These are phyloP conservation scores for Juglanconis oblonga DNA, from an alignment of 2,329 filamentous ascomycete species.

Conservation along the genomic window DNA sequence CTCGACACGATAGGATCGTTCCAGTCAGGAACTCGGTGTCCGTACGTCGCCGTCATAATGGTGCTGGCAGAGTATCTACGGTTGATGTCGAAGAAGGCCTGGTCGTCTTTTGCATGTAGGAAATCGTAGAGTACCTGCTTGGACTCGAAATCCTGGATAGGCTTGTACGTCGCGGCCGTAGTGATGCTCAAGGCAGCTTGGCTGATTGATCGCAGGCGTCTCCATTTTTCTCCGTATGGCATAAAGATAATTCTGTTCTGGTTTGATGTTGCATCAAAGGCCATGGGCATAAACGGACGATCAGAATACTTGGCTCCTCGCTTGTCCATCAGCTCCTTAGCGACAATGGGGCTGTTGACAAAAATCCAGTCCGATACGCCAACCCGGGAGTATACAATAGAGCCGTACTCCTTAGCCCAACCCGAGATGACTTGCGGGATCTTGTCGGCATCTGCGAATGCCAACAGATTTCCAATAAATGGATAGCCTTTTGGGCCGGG, in stretches of 20 bases:
- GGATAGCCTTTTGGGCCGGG: slow-evolving; percentile 36
- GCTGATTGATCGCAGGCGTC: slow-evolving; percentile 25
- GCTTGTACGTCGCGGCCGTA: slow-evolving; percentile 23
- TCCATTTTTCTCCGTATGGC: slow-evolving; percentile 26
- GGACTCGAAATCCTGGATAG: slow-evolving; percentile 31
- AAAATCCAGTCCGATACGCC: slow-evolving; percentile 38
- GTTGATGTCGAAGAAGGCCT: slow-evolving; percentile 36
- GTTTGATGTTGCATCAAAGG: slow-evolving; percentile 30
- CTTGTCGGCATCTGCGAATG: slow-evolving; percentile 32
- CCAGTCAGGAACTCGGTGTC: slow-evolving; percentile 33
- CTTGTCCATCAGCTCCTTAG: slow-evolving; percentile 23
- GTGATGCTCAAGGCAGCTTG: slow-evolving; percentile 26
- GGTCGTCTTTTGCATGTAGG: slow-evolving; percentile 25
- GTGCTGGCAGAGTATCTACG: slow-evolving; percentile 39
- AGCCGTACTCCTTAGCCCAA: slow-evolving; percentile 34
- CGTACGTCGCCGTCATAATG: slow-evolving; percentile 40
- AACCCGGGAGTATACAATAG: slow-evolving; percentile 37
- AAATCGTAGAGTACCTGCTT: slow-evolving; percentile 33
- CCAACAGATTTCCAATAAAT: slow-evolving; percentile 36
- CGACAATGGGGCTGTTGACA: slow-evolving; percentile 28
- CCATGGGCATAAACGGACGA: slow-evolving; percentile 28
- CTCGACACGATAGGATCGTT: slow-evolving; percentile 31
- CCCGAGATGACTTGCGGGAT: slow-evolving; percentile 27
- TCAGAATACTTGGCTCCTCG: slow-evolving; percentile 18
- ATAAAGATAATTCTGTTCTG: slow-evolving; percentile 25